Base-by-base conservation (phyloP, 1,139 yeast genomes). In the Taiozyma sp. region DNA sequence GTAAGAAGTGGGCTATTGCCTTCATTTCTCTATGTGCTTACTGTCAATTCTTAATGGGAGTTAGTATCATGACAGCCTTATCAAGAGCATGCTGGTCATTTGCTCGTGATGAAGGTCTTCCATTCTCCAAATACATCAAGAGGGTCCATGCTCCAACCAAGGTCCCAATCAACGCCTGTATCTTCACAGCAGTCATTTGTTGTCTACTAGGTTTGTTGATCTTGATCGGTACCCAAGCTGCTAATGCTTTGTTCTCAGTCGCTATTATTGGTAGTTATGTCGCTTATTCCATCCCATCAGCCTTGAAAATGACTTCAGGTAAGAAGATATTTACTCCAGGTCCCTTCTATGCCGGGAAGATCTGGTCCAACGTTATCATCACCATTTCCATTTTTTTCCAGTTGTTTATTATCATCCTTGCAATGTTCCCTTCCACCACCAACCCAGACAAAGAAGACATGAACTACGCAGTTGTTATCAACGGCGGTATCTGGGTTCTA, bases 11-110 rank as follows among this genome's bases (percentile, higher is more conserved):
- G 89, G 83, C 90, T 2, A 70, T 83, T 54, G 84, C 84, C 0
- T 79, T 84, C 50, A 81, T 83, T 84, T 64, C 80, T 1, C 64
- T 82, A 46, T 80, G 81, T 61, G 81, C 84, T 2, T 68, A 75
- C 57, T 83, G 85, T 48, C 87, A 82, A 65, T 83, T 78, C 67
- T 65, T 82, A 48, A 85, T 85, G 89, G 90, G 89, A 6, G 73
- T 80, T 16, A 78, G 84, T 1, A 73, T 79, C 34, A 65, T 76
- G 43, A 74, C 78, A 23, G 81, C 81, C 8, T 72, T 76, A 47
- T 78, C 79, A 19, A 70, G 81, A 62, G 80, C 76, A 60, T 67
- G 75, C 46, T 78, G 79, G 78, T 80, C 81, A 2, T 75, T 77
- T 57, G 75, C 81, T 14, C 70, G 82, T 63, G 82, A 78, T 60